Evolutionary conservation across 2,329 filamentous ascomycete species (phyloP).

Genomic region (Microdochium bolleyi): DNA sequence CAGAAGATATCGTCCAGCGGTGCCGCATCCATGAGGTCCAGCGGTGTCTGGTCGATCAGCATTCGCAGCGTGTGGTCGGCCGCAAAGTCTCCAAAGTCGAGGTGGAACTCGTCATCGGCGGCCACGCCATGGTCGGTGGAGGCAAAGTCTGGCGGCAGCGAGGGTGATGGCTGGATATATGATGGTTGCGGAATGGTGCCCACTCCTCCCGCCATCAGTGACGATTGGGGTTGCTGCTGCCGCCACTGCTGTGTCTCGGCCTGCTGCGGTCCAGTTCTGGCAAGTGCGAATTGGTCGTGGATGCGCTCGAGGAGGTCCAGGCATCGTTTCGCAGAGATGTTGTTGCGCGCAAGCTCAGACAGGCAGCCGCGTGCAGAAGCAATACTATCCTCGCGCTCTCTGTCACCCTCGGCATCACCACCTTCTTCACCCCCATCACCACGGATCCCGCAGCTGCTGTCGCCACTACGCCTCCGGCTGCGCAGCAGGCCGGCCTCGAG

Average conservation of each 20-base stretch:
- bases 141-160: background rate
- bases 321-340: conserved; percentile 1
- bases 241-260: too few relatives aligned
- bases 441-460: too few relatives aligned
- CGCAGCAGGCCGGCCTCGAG: conserved; percentile 12
- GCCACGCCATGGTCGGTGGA: background rate
- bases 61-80: conserved; percentile 2
- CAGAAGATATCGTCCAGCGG: background rate
- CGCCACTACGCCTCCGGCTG: too few relatives aligned
- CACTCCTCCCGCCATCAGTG: background rate
- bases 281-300: too few relatives aligned
- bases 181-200: background rate
- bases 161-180: background rate
- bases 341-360: conserved; percentile 1
- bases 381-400: background rate
- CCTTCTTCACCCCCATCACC: too few relatives aligned
- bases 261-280: too few relatives aligned
- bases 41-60: conserved; percentile 2
- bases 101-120: background rate
- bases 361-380: background rate
- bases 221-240: too few relatives aligned
- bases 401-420: background rate
- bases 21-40: background rate
- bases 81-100: background rate
- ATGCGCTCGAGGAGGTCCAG: conserved; percentile 1